Base-by-base conservation (phyloP, 2,329 filamentous ascomycete genomes). In the Cladophialophora carrionii region DNA sequence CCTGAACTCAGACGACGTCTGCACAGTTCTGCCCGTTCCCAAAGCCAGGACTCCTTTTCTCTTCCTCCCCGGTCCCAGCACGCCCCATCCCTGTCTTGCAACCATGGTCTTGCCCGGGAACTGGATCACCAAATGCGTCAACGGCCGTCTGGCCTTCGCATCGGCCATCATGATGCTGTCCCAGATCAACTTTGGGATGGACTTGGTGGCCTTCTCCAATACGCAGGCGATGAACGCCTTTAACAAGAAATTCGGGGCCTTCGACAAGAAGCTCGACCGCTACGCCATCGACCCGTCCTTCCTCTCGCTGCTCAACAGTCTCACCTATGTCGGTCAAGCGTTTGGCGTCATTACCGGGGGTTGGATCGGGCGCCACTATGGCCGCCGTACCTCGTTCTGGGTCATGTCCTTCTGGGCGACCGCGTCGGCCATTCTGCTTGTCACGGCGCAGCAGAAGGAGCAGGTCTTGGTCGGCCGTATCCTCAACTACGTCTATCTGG, bases 401-500 rank as follows among this genome's bases (percentile, higher is more conserved):
- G 61, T 59, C 29, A 66, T 66, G 64, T 53, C 22, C 14, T 24
- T 52, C n/a, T 66, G 64, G 64, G 64, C 64, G 26, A 26, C 63
- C 14, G 2, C 64, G 51, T 46, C 61, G 6, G 64, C 64, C 22
- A 52, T 56, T 3, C 22, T 66, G 53, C 46, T 66, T 6, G 55
- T 66, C 9, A 66, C 61, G 14, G 59, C 64, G 4, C 31, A 66
- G 46, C 49, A 46, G n/a, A 63, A 62, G 20, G 64, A 66, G 26
- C 64, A 66, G 41, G 52, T 66, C 17, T 26, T 66, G 26, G 57
- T 54, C 37, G 64, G 53, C 9, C 61, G 64, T 6, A 61, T 66
- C 20, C 9, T 66, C 32, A 66, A 66, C 52, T 66, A 66, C 31
- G 52, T 66, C 61, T 66, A 66, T 24, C 43, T 66, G 12, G 64